Evolutionary conservation across 257 asterid genomes (phyloP), one percentile per base, ranked within the genome.

Genomic region (Apocynum venetum): DNA sequence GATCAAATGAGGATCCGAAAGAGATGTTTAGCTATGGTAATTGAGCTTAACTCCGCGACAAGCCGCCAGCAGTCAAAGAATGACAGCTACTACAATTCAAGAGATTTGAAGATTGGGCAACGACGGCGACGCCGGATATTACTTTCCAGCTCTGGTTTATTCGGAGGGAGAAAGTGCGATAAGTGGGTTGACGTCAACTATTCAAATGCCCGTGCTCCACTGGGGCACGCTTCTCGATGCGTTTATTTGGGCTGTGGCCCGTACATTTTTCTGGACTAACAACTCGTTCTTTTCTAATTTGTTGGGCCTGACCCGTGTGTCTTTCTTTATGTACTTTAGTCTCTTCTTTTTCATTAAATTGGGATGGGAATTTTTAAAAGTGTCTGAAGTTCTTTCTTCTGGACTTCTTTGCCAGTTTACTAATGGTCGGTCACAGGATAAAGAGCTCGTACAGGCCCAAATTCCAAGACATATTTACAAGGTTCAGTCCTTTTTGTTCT

Each of bases 101-200:
- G 2, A 2, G 38, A 56, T 38, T 25, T 4, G 44, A 52, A 46
- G 76, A 15, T 72, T 19, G 60, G 31, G 76, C 43, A 11, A 13
- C 65, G 43, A 35, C 15, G 59, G 64, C 47, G 51, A 4, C 77
- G 65, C 67, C 77, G 77, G 66, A 53, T 55, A 15, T 40, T 15
- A 36, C 8, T 1, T 25, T 41, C 38, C 40, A 4, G 40, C 47
- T 20, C 48, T 38, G 44, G 10, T 2, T 65, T 2, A 66, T 38
- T 65, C n/a, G 3, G 8, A 14, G 11, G 12, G 11, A 15, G 2
- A 5, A 66, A 38, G 25, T 38, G 4, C 31, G 31, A 65, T 15
- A 8, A 64, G 9, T 3, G 17, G 31, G 49, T 36, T 41, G 31
- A 66, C 71, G 31, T 66, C 31, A 15, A 41, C 41, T 60, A 6